Evolutionary conservation across 352 stramenopile species (phyloP).

Genomic region (Globisporangium okanoganense): DNA sequence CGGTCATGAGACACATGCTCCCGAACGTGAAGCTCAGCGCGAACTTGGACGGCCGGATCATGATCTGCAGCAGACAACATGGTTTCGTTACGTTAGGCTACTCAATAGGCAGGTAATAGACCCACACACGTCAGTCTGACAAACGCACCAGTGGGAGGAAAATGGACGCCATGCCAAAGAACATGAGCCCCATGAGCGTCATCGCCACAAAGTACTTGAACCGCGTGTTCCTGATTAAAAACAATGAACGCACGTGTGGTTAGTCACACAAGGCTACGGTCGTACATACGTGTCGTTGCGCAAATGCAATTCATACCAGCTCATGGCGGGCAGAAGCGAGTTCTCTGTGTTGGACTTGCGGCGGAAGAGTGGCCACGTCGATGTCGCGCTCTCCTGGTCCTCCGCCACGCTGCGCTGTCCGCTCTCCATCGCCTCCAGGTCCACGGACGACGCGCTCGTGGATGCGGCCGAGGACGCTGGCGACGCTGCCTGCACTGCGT

Average conservation of each 20-base stretch:
- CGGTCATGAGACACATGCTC: slow-evolving; percentile 70
- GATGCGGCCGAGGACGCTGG: slow-evolving; percentile 9
- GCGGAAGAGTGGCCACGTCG: slow-evolving; percentile 38
- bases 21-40: slow-evolving; percentile 79
- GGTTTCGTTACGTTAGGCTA: background rate
- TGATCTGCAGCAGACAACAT: slow-evolving; percentile 31
- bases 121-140: background rate
- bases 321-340: slow-evolving; percentile 46
- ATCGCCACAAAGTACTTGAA: slow-evolving; percentile 84
- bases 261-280: background rate
- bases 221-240: slow-evolving; percentile 48
- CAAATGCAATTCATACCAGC: slow-evolving; percentile 29
- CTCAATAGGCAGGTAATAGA: background rate
- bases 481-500: slow-evolving; percentile 10
- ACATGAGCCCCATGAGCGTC: slow-evolving; percentile 61
- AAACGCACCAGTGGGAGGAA: slow-evolving; percentile 61
- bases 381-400: slow-evolving; percentile 21
- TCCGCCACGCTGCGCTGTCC: slow-evolving; percentile 17
- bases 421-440: slow-evolving; percentile 44
- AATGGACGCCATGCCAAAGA: slow-evolving; percentile 81
- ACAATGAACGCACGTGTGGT: background rate
- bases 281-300: too few relatives aligned
- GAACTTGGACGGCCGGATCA: slow-evolving; percentile 82
- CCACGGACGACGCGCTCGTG: slow-evolving; percentile 3
- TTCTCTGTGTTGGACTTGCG: slow-evolving; percentile 29